Base-by-base conservation (phyloP, 352 stramenopile species). In the Phytophthora pinifolia region DNA sequence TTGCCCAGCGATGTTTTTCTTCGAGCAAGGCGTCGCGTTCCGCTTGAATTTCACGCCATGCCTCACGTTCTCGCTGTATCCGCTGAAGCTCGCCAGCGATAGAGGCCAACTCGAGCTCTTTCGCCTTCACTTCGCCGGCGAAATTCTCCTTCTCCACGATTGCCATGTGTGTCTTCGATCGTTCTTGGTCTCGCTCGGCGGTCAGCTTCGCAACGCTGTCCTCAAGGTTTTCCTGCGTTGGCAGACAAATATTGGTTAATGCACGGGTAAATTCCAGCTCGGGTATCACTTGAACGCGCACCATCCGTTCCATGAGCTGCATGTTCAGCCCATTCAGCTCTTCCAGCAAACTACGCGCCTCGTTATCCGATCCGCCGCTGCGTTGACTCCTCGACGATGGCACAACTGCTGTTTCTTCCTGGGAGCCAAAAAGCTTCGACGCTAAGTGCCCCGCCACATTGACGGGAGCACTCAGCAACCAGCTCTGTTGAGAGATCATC, bases 321-420 rank as follows among this genome's bases (percentile, higher is more conserved):
- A 93, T 91, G 31, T 93, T 93, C 13, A 93, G 74, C 0, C 79
- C 79, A 56, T 93, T 93, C 8, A 93, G 70, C 46, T 93, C 83
- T 50, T 93, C 78, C 22, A 93, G 56, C 37, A 93, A 68, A 42
- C 80, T 93, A 22, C 80, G 86, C n/a, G 74, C 74, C 30, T 91
- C 74, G 9, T 12, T 46, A 34, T 72, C 54, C 0, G 45, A 59
- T 13, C 8, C 60, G 48, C 17, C 45, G 46, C 73, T 72, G 10
- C 38, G 59, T 32, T 67, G 46, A 15, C 25, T 53, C 9, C 35
- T 76, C 7, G 43, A 56, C 1, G 52, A 56, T 29, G 48, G 4
- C 1, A 83, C 56, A 8, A 62, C 52, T 5, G 62, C 43, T 22
- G 54, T 67, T 37, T 67, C 46, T 42, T 70, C 60, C 20, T 74